Evolutionary conservation across 148 eudicot species (phyloP).

Genomic region (Salicornia ramosissima): DNA sequence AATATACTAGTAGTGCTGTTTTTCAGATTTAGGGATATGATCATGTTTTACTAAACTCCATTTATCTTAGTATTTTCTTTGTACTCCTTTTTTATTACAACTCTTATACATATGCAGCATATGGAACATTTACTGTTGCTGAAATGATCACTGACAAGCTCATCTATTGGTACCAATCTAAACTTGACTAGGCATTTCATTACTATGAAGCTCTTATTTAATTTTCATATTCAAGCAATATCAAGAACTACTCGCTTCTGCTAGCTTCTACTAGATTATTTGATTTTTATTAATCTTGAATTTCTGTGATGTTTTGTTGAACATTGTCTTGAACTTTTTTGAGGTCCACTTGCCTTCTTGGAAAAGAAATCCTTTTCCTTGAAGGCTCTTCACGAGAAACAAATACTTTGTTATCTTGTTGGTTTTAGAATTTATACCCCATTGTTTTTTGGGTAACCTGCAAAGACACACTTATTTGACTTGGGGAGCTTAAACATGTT

Average conservation of each 20-base stretch:
- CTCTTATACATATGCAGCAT: slow-evolving; percentile 51
- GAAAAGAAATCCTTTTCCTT: too few relatives aligned
- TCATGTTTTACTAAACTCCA: not conserved
- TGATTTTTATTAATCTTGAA: too few relatives aligned
- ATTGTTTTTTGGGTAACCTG: too few relatives aligned
- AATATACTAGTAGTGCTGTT: not conserved
- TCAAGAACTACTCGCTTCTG: not conserved
- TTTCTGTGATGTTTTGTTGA: too few relatives aligned
- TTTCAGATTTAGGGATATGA: not conserved
- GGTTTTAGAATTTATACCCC: too few relatives aligned
- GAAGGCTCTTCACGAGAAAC: too few relatives aligned
- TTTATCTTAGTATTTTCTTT: not conserved
- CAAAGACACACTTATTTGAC: too few relatives aligned
- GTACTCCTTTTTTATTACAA: slow-evolving; percentile 5
- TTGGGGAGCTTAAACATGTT: too few relatives aligned
- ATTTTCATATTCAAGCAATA: not conserved
- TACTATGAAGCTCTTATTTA: not conserved
- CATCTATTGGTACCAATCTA: slow-evolving; percentile 59
- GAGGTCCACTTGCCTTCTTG: too few relatives aligned
- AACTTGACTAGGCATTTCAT: not conserved
- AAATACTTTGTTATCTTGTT: too few relatives aligned
- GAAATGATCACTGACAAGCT: slow-evolving; percentile 83
- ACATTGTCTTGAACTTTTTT: too few relatives aligned
- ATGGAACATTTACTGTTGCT: slow-evolving; percentile 78
- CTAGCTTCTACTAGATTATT: not conserved